Percentiles rank a stretch among this genome's conserved stretches.
These are phyloP conservation scores for Rhizopogon vinicolor DNA, from an alignment of 768 basidiomycete species.

Conservation along the genomic window DNA sequence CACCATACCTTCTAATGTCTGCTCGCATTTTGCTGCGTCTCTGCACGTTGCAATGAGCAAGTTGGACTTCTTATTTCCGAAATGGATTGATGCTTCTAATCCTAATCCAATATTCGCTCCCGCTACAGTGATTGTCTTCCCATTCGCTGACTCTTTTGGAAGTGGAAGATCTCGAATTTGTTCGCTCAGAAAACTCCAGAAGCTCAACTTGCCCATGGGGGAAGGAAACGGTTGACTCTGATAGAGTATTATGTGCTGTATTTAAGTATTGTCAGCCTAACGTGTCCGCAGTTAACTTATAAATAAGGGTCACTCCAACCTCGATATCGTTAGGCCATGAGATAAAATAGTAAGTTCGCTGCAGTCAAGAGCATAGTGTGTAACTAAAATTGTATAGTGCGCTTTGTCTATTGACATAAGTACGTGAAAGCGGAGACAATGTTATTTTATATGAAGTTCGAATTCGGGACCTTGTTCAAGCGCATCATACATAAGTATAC, in stretches of 20 bases:
- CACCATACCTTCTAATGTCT: conserved; percentile 9
- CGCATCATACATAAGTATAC: too few species aligned
- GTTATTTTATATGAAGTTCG: too few species aligned
- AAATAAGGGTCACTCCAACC: conserved; percentile 30
- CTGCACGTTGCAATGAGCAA: conserved; percentile 21
- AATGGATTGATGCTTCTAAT: conserved; percentile 25
- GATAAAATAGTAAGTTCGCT: not conserved
- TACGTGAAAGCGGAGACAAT: too few species aligned
- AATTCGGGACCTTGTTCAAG: too few species aligned
- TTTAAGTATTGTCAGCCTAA: too few species aligned
- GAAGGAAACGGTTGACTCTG: too few species aligned
- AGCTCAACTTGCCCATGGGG: conserved; percentile 15
- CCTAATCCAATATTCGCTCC: conserved; percentile 44
- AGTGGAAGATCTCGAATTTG: conserved; percentile 15
- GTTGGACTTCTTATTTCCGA: conserved; percentile 2
- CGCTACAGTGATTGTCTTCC: conserved; percentile 47
- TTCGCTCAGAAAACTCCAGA: conserved; percentile 20
- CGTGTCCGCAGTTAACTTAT: conserved; percentile 75
- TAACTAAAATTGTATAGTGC: too few species aligned
- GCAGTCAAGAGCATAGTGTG: too few species aligned
- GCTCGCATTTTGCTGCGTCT: conserved; percentile 22
- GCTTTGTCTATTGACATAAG: too few species aligned
- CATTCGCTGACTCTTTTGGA: conserved; percentile 18
- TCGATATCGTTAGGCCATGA: too few species aligned
- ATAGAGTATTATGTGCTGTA: too few species aligned